Percentiles rank a stretch among this genome's conserved stretches.
phyloP scores from a whole-genome alignment of 1,284 basidiomycete genomes.

The Chondrostereum purpureum region DNA sequence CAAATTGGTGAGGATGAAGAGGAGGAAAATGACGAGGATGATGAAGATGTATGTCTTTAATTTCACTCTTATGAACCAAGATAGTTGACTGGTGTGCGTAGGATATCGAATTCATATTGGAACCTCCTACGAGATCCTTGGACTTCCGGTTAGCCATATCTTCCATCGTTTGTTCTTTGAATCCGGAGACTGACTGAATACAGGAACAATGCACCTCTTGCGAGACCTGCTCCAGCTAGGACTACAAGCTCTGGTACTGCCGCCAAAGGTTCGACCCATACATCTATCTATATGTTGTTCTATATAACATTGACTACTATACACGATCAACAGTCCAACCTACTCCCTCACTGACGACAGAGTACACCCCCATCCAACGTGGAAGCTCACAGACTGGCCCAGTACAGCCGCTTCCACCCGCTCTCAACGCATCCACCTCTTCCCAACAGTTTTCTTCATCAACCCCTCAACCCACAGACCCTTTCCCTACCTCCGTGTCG shows the following conservation, averaged over 20 bases:
- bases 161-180: neutral
- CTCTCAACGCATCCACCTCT: constrained; percentile 1
- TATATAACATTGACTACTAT: neutral
- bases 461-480: constrained; percentile 14
- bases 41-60: constrained; percentile 31
- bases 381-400: constrained; percentile 33
- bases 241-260: constrained; percentile 28
- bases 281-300: neutral
- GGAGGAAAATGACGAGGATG: constrained; percentile 39
- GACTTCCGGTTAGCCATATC: constrained; percentile 56
- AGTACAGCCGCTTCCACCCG: too few species aligned
- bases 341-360: constrained; percentile 73
- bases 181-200: neutral
- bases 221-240: constrained; percentile 21
- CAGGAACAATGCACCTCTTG: constrained; percentile 6
- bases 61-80: constrained; percentile 2
- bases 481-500: constrained; percentile 9
- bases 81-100: too few species aligned
- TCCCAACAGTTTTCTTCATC: constrained; percentile 15
- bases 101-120: constrained; percentile 80
- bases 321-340: too few species aligned
- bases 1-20: constrained; percentile 30
- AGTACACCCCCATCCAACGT: constrained; percentile 83
- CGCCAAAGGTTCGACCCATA: constrained; percentile 34
- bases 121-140: constrained; percentile 58